Evolutionary conservation across 2,329 filamentous ascomycete genomes (phyloP).

Genomic region (Sarocladium strictum): DNA sequence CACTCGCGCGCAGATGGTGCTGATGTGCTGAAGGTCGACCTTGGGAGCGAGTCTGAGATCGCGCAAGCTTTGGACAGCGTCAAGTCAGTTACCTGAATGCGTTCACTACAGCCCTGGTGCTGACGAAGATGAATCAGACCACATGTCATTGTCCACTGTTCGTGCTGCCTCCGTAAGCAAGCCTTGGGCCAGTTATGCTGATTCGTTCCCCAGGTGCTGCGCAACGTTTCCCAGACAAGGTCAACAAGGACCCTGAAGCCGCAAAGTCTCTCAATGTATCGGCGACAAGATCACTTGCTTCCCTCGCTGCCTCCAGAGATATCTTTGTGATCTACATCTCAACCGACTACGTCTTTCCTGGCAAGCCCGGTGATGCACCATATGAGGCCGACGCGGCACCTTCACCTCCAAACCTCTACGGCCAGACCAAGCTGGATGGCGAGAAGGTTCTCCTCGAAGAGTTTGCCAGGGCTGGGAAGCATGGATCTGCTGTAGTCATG

Average conservation of each 20-base stretch:
- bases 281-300: slow-evolving; percentile 61
- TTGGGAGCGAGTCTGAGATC: slow-evolving; percentile 41
- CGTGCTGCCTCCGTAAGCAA: slow-evolving; percentile 20
- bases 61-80: slow-evolving; percentile 43
- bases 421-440: slow-evolving; percentile 55
- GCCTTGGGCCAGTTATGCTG: neutral
- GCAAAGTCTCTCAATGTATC: slow-evolving; percentile 69
- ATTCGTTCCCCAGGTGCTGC: slow-evolving; percentile 58
- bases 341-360: slow-evolving; percentile 76
- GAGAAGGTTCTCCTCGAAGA: slow-evolving; percentile 60
- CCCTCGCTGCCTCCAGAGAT: slow-evolving; percentile 54
- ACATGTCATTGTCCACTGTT: slow-evolving; percentile 75
- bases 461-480: slow-evolving; percentile 40
- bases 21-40: slow-evolving; percentile 56
- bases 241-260: slow-evolving; percentile 70
- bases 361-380: slow-evolving; percentile 71
- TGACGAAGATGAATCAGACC: slow-evolving; percentile 44
- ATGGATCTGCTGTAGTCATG: slow-evolving; percentile 60
- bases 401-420: slow-evolving; percentile 70
- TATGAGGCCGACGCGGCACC: slow-evolving; percentile 62
- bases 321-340: slow-evolving; percentile 72
- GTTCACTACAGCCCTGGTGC: neutral
- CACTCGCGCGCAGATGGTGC: slow-evolving; percentile 67
- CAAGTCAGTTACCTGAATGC: slow-evolving; percentile 37
- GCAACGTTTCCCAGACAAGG: slow-evolving; percentile 82